These are phyloP conservation scores for Termitomyces bulborhizus DNA, from an alignment of 768 basidiomycete genomes.

Conservation along the genomic window DNA sequence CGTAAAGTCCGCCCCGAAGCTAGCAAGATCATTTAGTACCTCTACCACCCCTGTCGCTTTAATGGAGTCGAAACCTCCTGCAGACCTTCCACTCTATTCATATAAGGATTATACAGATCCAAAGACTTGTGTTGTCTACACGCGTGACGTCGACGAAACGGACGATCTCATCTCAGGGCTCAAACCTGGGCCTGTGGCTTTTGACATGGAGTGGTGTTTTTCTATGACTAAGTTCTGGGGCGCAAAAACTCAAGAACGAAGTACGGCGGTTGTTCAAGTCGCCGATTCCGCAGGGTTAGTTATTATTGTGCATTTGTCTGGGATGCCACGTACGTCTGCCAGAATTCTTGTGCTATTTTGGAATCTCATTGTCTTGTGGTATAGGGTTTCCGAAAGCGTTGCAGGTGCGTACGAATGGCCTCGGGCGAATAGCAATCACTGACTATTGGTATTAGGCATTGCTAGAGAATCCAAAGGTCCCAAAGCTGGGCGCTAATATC, in stretches of 20 bases:
- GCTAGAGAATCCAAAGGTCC: conserved; percentile 22
- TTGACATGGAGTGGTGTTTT: conserved; percentile 30
- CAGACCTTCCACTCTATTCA: conserved; percentile 20
- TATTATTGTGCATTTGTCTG: conserved; percentile 24
- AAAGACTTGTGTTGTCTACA: conserved; percentile 20
- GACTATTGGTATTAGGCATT: conserved; percentile 16
- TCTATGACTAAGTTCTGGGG: conserved; percentile 4
- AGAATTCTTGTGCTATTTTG: not conserved
- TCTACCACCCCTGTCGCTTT: not conserved
- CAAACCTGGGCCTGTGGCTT: conserved; percentile 23
- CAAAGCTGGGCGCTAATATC: conserved; percentile 29
- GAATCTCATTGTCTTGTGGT: not conserved
- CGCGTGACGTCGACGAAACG: conserved; percentile 22
- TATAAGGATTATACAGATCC: conserved; percentile 23
- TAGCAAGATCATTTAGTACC: not conserved
- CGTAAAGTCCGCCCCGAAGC: not conserved
- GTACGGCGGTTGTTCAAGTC: conserved; percentile 26
- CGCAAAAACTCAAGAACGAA: conserved; percentile 10
- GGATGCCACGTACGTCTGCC: conserved; percentile 22
- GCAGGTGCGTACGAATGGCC: conserved; percentile 12
- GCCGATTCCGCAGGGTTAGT: conserved; percentile 24
- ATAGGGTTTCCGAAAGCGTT: conserved; percentile 26
- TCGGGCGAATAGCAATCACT: too few relatives aligned
- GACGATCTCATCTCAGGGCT: conserved; percentile 23
- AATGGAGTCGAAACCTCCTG: not conserved